Percentiles rank a stretch among this genome's conserved stretches.
phyloP scores from a whole-genome alignment of 768 basidiomycete genomes.

The Chalciporus chontae region DNA sequence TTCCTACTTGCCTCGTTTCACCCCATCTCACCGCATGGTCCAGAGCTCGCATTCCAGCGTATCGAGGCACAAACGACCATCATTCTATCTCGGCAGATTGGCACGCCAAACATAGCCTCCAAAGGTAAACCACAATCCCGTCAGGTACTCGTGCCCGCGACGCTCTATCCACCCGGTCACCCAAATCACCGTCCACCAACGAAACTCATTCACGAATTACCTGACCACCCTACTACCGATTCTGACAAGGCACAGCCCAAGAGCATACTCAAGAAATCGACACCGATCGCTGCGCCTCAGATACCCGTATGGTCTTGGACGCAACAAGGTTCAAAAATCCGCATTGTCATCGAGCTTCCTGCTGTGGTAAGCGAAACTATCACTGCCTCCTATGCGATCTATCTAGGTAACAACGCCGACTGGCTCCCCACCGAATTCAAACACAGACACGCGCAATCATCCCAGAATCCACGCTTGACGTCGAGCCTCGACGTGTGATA shows the following conservation, averaged over 20 bases:
- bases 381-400: conserved; percentile 3
- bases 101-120: conserved; percentile 70
- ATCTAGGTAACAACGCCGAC: conserved; percentile 3
- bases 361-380: conserved; percentile 45
- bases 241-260: conserved; percentile 28
- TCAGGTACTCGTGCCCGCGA: conserved; percentile 50
- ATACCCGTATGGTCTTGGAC: conserved; percentile 54
- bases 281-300: conserved; percentile 5
- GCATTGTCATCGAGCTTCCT: conserved; percentile 53
- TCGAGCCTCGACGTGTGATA: conserved; percentile 60
- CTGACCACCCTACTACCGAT: conserved; percentile 42
- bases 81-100: conserved; percentile 63
- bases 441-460: conserved; percentile 47
- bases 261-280: conserved; percentile 40
- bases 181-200: conserved; percentile 11
- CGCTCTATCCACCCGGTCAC: conserved; percentile 33
- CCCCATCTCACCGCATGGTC: conserved; percentile 12
- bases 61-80: conserved; percentile 60
- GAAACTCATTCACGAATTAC: conserved; percentile 27
- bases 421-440: background rate
- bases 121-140: conserved; percentile 68
- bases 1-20: background rate
- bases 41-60: conserved; percentile 67
- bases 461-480: conserved; percentile 50
- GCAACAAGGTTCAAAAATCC: conserved; percentile 39